Evolutionary conservation across 768 basidiomycete species (phyloP), one percentile per base, ranked within the genome.

Genomic region (Tricholoma furcatifolium): DNA sequence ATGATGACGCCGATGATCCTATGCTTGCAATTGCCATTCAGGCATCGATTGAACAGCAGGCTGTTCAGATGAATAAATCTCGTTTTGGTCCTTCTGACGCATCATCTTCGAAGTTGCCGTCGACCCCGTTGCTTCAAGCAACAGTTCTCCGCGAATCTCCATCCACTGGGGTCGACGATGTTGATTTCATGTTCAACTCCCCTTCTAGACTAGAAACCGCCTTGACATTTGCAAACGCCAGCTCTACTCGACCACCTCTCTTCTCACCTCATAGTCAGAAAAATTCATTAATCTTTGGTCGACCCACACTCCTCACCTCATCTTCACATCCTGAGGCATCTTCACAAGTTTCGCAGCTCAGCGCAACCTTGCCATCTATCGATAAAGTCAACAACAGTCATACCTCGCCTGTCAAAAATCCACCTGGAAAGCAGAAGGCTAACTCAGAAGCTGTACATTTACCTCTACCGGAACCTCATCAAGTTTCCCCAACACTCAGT

Each of bases 191-290:
- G 4, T 62, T 59, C 21, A 51, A 47, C 15, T 61, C 65, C 9
- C 61, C 63, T 40, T 83, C 76, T 18, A 75, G 84, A 17, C 68
- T 89, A n/a, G 84, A 84, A 59, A 86, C 85, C 1, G 83, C 79
- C 1, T 66, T 90, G 24, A 77, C 86, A 9, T 82, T 90, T 39
- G 88, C 81, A 15, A 84, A 84, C 47, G 76, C 85, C 7, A 75
- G 76, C 5, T 73, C 74, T 12, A 65, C 67, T 21, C 67, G 65
- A 9, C 40, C 57, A 1, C 56, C 57, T 7, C 53, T 50, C 42
- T 42, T 48, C 24, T 32, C 27, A 40, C 11, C 34, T 14, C 51
- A 50, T 31, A 39, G 43, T 23, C 38, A 43, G 9, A 43, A 41
- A 49, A 39, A 32, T 6, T 21, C 57, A 6, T 60, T 64, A n/a